Percentiles rank a stretch among this genome's conserved stretches.
These are phyloP conservation scores for Didymella lethalis DNA, from an alignment of 2,329 filamentous ascomycete species.

Conservation along the genomic window DNA sequence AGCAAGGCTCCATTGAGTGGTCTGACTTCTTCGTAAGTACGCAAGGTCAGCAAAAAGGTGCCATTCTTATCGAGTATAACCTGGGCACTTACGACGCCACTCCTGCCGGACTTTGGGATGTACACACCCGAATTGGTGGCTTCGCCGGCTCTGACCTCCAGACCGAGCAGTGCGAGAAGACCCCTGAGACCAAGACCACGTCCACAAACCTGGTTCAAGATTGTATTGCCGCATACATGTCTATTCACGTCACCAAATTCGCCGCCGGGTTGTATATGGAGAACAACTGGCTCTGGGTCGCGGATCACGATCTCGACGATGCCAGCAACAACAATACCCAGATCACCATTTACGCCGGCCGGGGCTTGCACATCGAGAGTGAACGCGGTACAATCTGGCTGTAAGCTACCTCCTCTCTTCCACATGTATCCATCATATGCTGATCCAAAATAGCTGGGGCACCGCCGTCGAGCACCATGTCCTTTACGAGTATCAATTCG, in stretches of 20 bases:
- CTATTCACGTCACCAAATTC: slow-evolving; percentile 59
- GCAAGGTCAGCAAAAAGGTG: slow-evolving; percentile 71
- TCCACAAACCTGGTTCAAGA: slow-evolving; percentile 61
- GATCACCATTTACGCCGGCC: slow-evolving; percentile 85
- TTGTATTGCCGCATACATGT: slow-evolving; percentile 75
- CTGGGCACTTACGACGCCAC: slow-evolving; percentile 62
- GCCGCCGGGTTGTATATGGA: slow-evolving; percentile 75
- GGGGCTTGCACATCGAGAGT: slow-evolving; percentile 77
- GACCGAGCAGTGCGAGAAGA: slow-evolving; percentile 78
- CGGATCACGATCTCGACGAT: slow-evolving; percentile 81
- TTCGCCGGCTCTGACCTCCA: slow-evolving; percentile 80
- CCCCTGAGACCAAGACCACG: slow-evolving; percentile 65
- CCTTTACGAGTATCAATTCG: slow-evolving; percentile 83
- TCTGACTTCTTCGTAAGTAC: slow-evolving; percentile 76
- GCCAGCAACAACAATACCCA: slow-evolving; percentile 68
- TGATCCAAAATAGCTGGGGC: slow-evolving; percentile 61
- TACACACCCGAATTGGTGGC: slow-evolving; percentile 84
- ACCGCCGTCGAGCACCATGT: slow-evolving; percentile 70
- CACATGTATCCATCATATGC: not conserved
- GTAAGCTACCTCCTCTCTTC: slow-evolving; percentile 66
- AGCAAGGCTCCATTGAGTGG: slow-evolving; percentile 72
- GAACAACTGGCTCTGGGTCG: slow-evolving; percentile 91
- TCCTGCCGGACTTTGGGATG: slow-evolving; percentile 81
- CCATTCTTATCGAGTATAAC: slow-evolving; percentile 77
- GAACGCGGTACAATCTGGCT: slow-evolving; percentile 51